Evolutionary conservation across 805 yeast species (phyloP), one percentile per base, ranked within the genome.

Genomic region (Saccharomycopsis amapae): DNA sequence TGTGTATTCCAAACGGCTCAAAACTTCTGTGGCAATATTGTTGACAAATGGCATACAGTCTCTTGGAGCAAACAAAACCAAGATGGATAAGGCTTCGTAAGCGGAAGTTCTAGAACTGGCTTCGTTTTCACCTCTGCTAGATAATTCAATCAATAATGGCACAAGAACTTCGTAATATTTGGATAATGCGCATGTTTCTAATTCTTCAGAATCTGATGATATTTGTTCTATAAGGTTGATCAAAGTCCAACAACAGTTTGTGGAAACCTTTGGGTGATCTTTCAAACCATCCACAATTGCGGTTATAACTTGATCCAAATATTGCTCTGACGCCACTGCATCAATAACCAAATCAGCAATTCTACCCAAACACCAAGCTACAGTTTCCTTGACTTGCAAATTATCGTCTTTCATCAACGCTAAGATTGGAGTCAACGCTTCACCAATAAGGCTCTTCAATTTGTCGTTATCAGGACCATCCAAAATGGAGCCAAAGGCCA

Each of bases 171-270:
- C 72, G 59, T 86, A 88, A 62, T 78, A 90, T 51, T 72, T 81
- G 23, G 95, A 83, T 67, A 93, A 72, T 20, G 79, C 72, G 26
- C 85, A 77, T 10, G 84, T 67, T 28, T 68, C 63, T 10, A 54
- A 48, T 26, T 48, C 42, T 15, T 47, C 54, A 24, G 45, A 49
- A 32, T 49, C 42, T 3, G 33, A 46, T 13, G 50, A 42, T 48
- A 89, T 66, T 65, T 88, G 96, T 64, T 90, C 97, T 23, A 85
- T 75, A 53, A 93, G 71, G 63, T 93, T 93, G 65, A 93, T 93
- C 51, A 93, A 71, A 4, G 97, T 81, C 98, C 98, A 93, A 64
- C 97, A 87, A 66, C 96, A 87, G 69, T 93, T 93, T n/a, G 96
- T 87, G 2, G 89, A 76, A 28, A 93, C 95, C 64, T 85, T 86